phyloP scores from a whole-genome alignment of 345 rosid genomes.

The Camelina hispida region DNA sequence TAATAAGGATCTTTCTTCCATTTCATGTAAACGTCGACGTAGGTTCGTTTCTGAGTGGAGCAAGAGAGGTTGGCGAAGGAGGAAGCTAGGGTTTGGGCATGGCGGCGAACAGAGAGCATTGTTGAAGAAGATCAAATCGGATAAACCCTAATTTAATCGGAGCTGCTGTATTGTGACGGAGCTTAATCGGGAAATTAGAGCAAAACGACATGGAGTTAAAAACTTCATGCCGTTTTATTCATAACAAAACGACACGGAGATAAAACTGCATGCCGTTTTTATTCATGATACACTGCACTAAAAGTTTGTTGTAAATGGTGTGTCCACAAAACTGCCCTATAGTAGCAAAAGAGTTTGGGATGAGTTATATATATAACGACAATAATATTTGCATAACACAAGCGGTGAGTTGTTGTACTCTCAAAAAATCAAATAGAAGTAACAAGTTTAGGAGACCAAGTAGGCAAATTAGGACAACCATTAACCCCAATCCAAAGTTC shows the following conservation, averaged over 20 bases:
- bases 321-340: slow-evolving; percentile 2
- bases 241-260: too few species aligned
- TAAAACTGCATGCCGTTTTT: background rate
- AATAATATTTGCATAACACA: slow-evolving; percentile 36
- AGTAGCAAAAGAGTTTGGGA: background rate
- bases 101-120: slow-evolving; percentile 50
- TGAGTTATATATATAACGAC: slow-evolving; percentile 10
- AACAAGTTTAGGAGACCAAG: slow-evolving; percentile 59
- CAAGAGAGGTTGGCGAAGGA: background rate
- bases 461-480: slow-evolving; percentile 58
- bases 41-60: slow-evolving; percentile 49
- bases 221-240: too few species aligned
- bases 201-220: too few species aligned
- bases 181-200: background rate
- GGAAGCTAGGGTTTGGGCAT: slow-evolving; percentile 43
- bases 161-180: background rate
- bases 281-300: background rate
- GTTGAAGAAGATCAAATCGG: slow-evolving; percentile 8
- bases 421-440: slow-evolving; percentile 32
- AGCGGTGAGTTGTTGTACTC: background rate
- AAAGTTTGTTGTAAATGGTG: background rate
- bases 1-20: slow-evolving; percentile 80
- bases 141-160: slow-evolving; percentile 2
- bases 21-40: slow-evolving; percentile 88
- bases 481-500: slow-evolving; percentile 54